Percentiles rank a stretch among this genome's conserved stretches.
Conservation (phyloP, 805 yeast species). For the Candida awuae region DNA sequence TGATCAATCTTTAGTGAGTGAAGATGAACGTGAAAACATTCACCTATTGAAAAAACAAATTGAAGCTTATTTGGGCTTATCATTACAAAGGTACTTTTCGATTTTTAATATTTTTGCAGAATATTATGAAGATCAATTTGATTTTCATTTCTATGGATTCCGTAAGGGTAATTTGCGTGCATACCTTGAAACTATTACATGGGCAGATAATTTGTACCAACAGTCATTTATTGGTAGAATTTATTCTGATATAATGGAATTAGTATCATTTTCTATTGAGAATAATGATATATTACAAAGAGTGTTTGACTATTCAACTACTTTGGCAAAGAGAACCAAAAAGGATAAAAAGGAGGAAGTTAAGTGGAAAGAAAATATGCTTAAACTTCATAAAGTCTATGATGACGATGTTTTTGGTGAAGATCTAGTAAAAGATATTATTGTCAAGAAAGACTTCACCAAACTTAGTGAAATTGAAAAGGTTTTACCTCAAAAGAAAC, state of each 20-base stretch:
- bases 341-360: constrained; percentile 50
- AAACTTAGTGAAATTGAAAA: constrained; percentile 30
- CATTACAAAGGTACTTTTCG: constrained; percentile 70
- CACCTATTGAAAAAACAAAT: constrained; percentile 34
- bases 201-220: constrained; percentile 72
- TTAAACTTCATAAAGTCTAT: constrained; percentile 33
- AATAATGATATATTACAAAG: constrained; percentile 18
- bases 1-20: constrained; percentile 1
- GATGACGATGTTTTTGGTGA: constrained; percentile 59
- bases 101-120: constrained; percentile 60
- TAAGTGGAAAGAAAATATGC: constrained; percentile 49
- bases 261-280: constrained; percentile 40
- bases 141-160: constrained; percentile 88
- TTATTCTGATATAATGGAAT: constrained; percentile 50
- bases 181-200: constrained; percentile 63
- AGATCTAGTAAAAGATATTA: constrained; percentile 24
- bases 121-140: constrained; percentile 78
- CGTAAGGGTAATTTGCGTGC: constrained; percentile 86
- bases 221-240: constrained; percentile 71
- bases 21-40: constrained; percentile 23
- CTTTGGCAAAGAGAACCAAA: constrained; percentile 31
- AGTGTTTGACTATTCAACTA: constrained; percentile 11
- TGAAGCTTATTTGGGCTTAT: constrained; percentile 46
- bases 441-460: constrained; percentile 22
- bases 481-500: constrained; percentile 16